Evolutionary conservation across 345 rosid genomes (phyloP).

Genomic region (Moricandia moricandioides): DNA sequence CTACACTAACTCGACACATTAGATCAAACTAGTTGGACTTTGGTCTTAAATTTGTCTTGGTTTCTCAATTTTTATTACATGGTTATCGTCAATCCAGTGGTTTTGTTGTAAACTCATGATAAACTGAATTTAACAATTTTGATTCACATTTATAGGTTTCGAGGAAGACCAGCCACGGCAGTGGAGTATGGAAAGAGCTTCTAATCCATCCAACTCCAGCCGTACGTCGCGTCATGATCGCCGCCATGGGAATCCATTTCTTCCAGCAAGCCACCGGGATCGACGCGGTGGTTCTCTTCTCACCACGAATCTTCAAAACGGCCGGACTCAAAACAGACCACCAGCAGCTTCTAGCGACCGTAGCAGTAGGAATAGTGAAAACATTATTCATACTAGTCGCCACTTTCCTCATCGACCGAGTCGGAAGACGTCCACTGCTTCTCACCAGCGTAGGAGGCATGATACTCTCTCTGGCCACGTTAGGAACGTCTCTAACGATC

Average conservation of each 20-base stretch:
- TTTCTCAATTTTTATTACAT: neutral
- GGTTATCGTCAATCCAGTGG: neutral
- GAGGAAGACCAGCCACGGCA: constrained; percentile 43
- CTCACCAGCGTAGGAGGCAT: constrained; percentile 71
- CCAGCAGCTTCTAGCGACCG: constrained; percentile 61
- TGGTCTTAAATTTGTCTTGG: no score
- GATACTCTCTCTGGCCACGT: constrained; percentile 47
- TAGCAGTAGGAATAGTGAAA: constrained; percentile 77
- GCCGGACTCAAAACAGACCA: constrained; percentile 65
- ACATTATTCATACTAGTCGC: constrained; percentile 69
- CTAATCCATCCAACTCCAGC: constrained; percentile 59
- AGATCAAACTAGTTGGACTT: neutral
- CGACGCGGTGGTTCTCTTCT: constrained; percentile 80
- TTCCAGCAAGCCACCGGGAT: constrained; percentile 86
- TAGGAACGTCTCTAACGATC: constrained; percentile 51
- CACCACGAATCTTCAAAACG: constrained; percentile 66
- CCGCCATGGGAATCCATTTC: constrained; percentile 71
- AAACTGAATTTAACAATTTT: neutral
- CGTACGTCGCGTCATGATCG: constrained; percentile 66
- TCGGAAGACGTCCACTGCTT: constrained; percentile 81
- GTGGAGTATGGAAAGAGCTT: constrained; percentile 72
- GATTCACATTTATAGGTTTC: constrained; percentile 15
- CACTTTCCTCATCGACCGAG: constrained; percentile 63
- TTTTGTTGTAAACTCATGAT: neutral
- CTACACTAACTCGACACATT: neutral